Base-by-base conservation (phyloP, 352 stramenopile genomes). In the Thalassiosira pacifica region DNA sequence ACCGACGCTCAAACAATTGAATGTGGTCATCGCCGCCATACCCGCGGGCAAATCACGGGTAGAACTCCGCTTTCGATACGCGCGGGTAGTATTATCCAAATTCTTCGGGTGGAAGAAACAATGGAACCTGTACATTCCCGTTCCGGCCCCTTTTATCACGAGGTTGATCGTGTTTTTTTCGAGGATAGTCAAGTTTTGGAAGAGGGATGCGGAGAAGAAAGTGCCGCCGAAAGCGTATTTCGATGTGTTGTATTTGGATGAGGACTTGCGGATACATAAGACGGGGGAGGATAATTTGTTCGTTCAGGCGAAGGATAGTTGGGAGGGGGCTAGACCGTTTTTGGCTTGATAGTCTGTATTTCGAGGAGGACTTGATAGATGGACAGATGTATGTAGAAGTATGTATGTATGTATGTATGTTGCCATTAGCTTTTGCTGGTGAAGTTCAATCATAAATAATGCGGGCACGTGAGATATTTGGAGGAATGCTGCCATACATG, bases 221-320 rank as follows among this genome's bases (percentile, higher is more conserved):
- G 72, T 76, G n/a, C 27, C 60, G 18, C 87, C 89, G 0, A 91
- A 90, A 29, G 82, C 78, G 19, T 92, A 90, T 65, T 94, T 94
- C 68, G 91, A 93, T 67, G 77, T 94, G 13, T 32, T 94, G 45
- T 93, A 92, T 79, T 70, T 94, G 27, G 91, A 94, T 57, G 64
- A 90, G 34, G 68, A 93, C 3, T 37, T 94, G 0, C 55, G 91
- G 52, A 85, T 93, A 66, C 91, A 94, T 57, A 84, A 69, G 61
- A 94, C 91, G 5, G 89, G 89, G 18, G 89, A 94, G 69, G 89
- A 90, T 53, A 94, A 94, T 60, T 29, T 93, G 2, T 94, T 93
- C 73, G 80, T 94, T 19, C 91, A 94, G 55, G 67, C 55, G 11
- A 77, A 78, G 42, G 26, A 67, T 31, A 66, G 19, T 29, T 92